Evolutionary conservation across 2,329 filamentous ascomycete genomes (phyloP).

Genomic region (Phaeosphaeriaceae sp.): DNA sequence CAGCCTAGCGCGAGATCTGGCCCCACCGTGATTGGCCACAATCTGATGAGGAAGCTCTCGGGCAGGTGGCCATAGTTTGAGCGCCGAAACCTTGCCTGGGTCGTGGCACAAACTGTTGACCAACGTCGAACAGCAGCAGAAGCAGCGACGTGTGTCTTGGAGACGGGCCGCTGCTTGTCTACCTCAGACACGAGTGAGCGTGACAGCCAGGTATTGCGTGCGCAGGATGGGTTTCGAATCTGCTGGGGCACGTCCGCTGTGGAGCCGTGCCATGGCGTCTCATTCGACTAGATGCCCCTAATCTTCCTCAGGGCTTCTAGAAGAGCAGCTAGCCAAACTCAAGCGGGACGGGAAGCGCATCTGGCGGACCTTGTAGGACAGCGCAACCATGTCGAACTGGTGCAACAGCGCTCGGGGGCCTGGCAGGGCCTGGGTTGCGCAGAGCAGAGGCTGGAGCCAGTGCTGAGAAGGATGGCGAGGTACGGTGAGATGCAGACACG

Average conservation of each 20-base stretch:
- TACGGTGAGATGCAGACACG: conserved; percentile 13
- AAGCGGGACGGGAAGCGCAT: conserved; percentile 33
- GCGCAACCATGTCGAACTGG: conserved; percentile 35
- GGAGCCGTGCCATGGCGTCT: conserved; percentile 24
- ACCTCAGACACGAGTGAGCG: conserved; percentile 18
- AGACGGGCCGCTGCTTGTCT: conserved; percentile 11
- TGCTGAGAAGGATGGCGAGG: conserved; percentile 11
- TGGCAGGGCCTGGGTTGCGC: conserved; percentile 3
- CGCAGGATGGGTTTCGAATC: conserved; percentile 35
- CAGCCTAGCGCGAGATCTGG: conserved; percentile 8
- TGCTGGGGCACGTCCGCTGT: conserved; percentile 21
- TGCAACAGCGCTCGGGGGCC: conserved; percentile 20
- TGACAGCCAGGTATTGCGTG: conserved; percentile 9
- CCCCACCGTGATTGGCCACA: conserved; percentile 11
- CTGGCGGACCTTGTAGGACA: conserved; percentile 26
- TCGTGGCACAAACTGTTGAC: conserved; percentile 18
- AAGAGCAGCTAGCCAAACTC: conserved; percentile 42
- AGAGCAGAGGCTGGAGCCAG: conserved; percentile 11
- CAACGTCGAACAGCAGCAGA: conserved; percentile 22
- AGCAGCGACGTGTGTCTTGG: conserved; percentile 5
- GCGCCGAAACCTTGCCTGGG: conserved; percentile 15
- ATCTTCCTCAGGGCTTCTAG: conserved; percentile 49
- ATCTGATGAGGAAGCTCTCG: conserved; percentile 8
- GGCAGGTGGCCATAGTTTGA: conserved; percentile 17
- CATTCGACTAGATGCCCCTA: conserved; percentile 32